phyloP scores from a whole-genome alignment of 176 grass and related monocot genomes.

The Zea mays region DNA sequence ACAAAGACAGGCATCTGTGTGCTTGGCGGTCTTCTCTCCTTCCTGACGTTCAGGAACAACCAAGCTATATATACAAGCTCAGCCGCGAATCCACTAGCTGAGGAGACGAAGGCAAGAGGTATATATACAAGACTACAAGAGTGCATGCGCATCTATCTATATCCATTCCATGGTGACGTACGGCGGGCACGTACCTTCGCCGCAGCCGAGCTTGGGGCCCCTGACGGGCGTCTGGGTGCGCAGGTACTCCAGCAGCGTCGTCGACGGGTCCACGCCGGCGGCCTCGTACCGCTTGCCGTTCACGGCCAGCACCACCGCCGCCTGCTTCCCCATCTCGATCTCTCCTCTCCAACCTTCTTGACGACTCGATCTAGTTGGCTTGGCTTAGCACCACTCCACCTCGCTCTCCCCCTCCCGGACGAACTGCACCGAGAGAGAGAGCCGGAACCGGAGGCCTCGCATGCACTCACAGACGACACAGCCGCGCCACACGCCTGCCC shows the following conservation, averaged over 20 bases:
- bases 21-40: too few species aligned
- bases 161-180: not conserved
- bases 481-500: too few species aligned
- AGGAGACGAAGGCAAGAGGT: not conserved
- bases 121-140: too few species aligned
- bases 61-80: too few species aligned
- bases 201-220: conserved; percentile 85
- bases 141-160: not conserved
- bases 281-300: conserved; percentile 66
- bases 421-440: not conserved
- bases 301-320: conserved; percentile 55
- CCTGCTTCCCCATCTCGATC: not conserved
- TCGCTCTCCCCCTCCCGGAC: not conserved
- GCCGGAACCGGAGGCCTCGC: too few species aligned
- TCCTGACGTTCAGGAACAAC: too few species aligned
- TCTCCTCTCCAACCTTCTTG: not conserved
- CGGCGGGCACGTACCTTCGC: conserved; percentile 49
- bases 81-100: too few species aligned
- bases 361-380: too few species aligned
- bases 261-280: conserved; percentile 50
- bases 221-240: conserved; percentile 54
- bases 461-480: too few species aligned
- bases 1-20: too few species aligned
- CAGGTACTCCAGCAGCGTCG: conserved; percentile 77
- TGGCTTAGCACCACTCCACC: not conserved